Conservation (phyloP, 345 rosid species). For the Sisymbrium altissimum region DNA sequence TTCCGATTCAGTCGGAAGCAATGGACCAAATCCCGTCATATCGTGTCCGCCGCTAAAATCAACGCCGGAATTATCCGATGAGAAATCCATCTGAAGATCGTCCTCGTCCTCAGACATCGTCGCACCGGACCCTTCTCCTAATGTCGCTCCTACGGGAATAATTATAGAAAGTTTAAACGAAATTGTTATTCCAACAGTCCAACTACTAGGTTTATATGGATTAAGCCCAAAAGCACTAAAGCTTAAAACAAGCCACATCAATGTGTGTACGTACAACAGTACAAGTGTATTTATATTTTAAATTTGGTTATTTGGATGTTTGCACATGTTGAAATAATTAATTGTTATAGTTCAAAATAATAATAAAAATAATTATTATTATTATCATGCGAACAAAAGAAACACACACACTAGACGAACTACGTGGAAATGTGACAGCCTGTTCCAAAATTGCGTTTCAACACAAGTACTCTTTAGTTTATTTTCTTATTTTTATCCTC, state of each 20-base stretch:
- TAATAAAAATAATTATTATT: too few relatives aligned
- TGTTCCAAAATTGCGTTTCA: not conserved
- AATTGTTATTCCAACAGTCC: not conserved
- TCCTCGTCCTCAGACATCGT: constrained; percentile 99
- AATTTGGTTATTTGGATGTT: not conserved
- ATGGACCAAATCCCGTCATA: constrained; percentile 88
- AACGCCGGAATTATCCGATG: constrained; percentile 56
- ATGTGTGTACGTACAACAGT: not conserved
- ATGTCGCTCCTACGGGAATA: constrained; percentile 47
- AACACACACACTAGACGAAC: not conserved
- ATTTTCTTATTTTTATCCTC: not conserved
- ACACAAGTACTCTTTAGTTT: not conserved
- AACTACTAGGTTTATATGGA: not conserved
- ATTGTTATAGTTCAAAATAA: too few relatives aligned
- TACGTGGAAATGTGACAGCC: not conserved
- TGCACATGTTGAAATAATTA: not conserved
- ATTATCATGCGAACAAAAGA: not conserved
- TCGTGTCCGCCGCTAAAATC: constrained; percentile 50
- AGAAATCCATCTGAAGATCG: constrained; percentile 78
- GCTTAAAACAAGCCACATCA: not conserved
- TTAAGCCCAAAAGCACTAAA: not conserved
- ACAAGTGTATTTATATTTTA: not conserved
- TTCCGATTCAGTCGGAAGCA: constrained; percentile 93
- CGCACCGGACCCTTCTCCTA: constrained; percentile 90
- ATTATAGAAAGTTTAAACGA: not conserved